Evolutionary conservation across 2,329 filamentous ascomycete species (phyloP).

Genomic region (Fusarium agapanthi): DNA sequence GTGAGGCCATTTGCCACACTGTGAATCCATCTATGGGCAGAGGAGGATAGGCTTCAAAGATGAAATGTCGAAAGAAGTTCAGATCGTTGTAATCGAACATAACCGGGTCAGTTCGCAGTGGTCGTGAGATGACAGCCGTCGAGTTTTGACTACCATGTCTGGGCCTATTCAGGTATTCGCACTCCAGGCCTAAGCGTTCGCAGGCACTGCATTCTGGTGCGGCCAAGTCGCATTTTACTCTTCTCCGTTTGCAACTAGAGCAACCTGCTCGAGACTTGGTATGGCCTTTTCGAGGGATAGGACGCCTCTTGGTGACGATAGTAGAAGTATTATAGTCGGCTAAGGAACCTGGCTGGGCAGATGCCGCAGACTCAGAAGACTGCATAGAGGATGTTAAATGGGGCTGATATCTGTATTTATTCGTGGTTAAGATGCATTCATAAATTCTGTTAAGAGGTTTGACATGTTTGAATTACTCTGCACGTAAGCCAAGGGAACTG

Average conservation of each 20-base stretch:
- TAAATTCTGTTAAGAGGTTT: not conserved
- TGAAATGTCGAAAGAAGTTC: conserved; percentile 62
- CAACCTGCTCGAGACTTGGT: conserved; percentile 49
- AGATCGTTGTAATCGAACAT: conserved; percentile 56
- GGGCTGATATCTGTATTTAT: too few relatives aligned
- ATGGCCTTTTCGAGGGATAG: conserved; percentile 48
- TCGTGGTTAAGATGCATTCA: not conserved
- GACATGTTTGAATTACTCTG: not conserved
- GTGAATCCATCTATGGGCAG: conserved; percentile 48
- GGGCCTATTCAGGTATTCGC: conserved; percentile 44
- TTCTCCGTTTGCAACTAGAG: conserved; percentile 47
- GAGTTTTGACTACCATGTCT: not conserved
- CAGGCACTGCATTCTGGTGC: conserved; percentile 50
- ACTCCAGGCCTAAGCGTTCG: conserved; percentile 47
- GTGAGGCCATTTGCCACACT: conserved; percentile 50
- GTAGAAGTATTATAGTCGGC: not conserved
- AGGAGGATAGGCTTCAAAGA: conserved; percentile 55
- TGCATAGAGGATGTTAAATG: not conserved
- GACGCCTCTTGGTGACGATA: conserved; percentile 36
- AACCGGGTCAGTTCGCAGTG: conserved; percentile 30
- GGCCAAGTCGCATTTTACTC: conserved; percentile 56
- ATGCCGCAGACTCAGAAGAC: not conserved
- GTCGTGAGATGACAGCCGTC: conserved; percentile 6
- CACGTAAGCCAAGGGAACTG: conserved; percentile 12
- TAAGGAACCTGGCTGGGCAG: not conserved